These are phyloP conservation scores for Iris pallida DNA, from an alignment of 116 monocot species.

Conservation along the genomic window DNA sequence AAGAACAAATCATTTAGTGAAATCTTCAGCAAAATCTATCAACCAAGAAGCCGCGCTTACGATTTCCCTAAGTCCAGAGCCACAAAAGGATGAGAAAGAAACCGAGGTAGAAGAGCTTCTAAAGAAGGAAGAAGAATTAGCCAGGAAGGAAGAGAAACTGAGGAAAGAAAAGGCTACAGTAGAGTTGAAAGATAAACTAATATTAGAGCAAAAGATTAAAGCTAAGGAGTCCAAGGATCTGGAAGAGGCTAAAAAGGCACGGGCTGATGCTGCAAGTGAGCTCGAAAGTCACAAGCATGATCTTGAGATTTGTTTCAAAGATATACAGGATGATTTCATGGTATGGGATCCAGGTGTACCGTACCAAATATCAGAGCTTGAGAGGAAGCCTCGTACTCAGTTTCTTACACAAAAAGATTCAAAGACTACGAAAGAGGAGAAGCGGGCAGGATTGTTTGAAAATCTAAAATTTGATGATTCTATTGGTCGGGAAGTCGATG, in stretches of 20 bases:
- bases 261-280: conserved; percentile 62
- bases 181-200: conserved; percentile 49
- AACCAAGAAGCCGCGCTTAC: conserved; percentile 12
- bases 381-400: too few relatives aligned
- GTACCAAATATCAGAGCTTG: too few relatives aligned
- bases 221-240: conserved; percentile 77
- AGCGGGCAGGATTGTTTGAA: too few relatives aligned
- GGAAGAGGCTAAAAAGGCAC: conserved; percentile 74
- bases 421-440: too few relatives aligned
- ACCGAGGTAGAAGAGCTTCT: conserved; percentile 26
- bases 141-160: conserved; percentile 50
- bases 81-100: conserved; percentile 20
- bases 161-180: conserved; percentile 45
- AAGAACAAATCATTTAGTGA: conserved; percentile 11
- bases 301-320: too few relatives aligned
- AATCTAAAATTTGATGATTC: too few relatives aligned
- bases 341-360: too few relatives aligned
- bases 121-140: conserved; percentile 21
- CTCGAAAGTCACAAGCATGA: too few relatives aligned
- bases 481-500: too few relatives aligned
- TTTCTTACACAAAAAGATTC: too few relatives aligned
- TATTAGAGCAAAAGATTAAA: conserved; percentile 75
- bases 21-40: too few relatives aligned
- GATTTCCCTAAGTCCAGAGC: conserved; percentile 10
- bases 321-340: too few relatives aligned